A percentile compares a stretch with the other conserved stretches of the same genome.
Conservation (phyloP, 2,329 filamentous ascomycete genomes). For the Penicillium italicum region DNA sequence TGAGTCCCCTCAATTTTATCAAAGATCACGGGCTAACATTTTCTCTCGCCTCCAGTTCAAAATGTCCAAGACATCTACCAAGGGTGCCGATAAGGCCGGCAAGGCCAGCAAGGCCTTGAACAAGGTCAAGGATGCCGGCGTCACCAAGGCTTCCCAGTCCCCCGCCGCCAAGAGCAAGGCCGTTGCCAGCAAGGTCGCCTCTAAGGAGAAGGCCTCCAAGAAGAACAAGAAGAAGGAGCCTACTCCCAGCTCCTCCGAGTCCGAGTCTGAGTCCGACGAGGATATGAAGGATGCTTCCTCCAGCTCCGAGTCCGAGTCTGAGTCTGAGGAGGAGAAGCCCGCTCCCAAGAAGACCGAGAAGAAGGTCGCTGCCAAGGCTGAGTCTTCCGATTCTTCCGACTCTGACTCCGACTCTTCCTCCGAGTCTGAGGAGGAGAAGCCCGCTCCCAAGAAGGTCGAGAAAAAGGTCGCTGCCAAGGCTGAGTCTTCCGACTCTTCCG, state of each 20-base stretch:
- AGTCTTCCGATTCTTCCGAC: conserved; percentile 29
- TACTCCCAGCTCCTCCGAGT: conserved; percentile 29
- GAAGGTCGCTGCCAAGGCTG: conserved; percentile 28
- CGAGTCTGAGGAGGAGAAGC: conserved; percentile 36
- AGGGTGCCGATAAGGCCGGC: conserved; percentile 38
- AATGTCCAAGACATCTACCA: conserved; percentile 44
- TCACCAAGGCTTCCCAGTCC: conserved; percentile 45
- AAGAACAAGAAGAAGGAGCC: conserved; percentile 45
- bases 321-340: conserved; percentile 30
- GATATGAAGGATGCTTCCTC: conserved; percentile 34
- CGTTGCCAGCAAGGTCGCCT: conserved; percentile 40
- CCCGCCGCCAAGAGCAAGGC: conserved; percentile 47
- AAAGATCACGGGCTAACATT: conserved; percentile 18
- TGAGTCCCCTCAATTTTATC: neutral
- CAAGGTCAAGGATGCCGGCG: conserved; percentile 48
- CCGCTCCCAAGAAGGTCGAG: conserved; percentile 24
- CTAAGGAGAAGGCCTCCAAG: conserved; percentile 41
- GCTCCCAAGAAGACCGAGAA: conserved; percentile 28
- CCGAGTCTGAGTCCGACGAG: conserved; percentile 37
- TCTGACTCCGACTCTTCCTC: conserved; percentile 26
- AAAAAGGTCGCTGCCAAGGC: conserved; percentile 31
- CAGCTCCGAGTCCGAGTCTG: conserved; percentile 20
- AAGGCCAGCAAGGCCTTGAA: conserved; percentile 41
- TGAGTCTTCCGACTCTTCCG: conserved; percentile 28
- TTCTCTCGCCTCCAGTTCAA: conserved; percentile 25